A percentile compares a stretch with the other conserved stretches of the same genome.
Evolutionary conservation across 2,329 filamentous ascomycete species (phyloP).

Genomic region (Talaromyces sp.): DNA sequence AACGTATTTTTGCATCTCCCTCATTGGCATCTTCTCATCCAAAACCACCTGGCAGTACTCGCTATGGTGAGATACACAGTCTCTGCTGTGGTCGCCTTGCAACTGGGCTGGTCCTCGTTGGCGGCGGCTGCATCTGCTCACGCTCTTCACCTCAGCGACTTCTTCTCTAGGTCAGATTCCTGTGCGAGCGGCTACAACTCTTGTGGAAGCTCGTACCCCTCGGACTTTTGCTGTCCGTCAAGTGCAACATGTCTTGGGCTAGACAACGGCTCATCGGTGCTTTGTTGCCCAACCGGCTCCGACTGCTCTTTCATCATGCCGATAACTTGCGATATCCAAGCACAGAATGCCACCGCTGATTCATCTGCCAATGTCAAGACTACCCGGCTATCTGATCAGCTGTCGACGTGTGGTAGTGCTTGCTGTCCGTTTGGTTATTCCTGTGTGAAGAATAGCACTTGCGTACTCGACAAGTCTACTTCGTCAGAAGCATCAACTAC

Average conservation of each 20-base stretch:
- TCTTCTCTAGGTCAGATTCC: slow-evolving; percentile 19
- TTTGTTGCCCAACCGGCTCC: slow-evolving; percentile 42
- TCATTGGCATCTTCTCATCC: not conserved
- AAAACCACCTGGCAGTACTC: not conserved
- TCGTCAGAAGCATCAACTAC: slow-evolving; percentile 15
- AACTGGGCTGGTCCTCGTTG: slow-evolving; percentile 6
- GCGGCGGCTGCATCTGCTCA: slow-evolving; percentile 17
- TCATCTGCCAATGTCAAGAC: slow-evolving; percentile 36
- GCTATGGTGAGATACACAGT: slow-evolving; percentile 10
- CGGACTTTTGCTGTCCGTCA: slow-evolving; percentile 39
- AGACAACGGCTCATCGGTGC: slow-evolving; percentile 35
- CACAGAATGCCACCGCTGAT: slow-evolving; percentile 35
- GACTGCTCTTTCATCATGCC: slow-evolving; percentile 37
- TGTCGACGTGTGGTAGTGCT: slow-evolving; percentile 35
- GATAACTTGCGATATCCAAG: slow-evolving; percentile 38
- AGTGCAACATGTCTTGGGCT: slow-evolving; percentile 36
- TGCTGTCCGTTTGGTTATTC: slow-evolving; percentile 45
- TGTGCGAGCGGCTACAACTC: slow-evolving; percentile 29
- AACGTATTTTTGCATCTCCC: not conserved
- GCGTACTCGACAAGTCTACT: slow-evolving; percentile 20
- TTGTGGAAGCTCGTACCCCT: slow-evolving; percentile 33
- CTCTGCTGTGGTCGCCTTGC: slow-evolving; percentile 6
- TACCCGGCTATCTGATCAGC: slow-evolving; percentile 31
- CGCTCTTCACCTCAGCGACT: slow-evolving; percentile 13
- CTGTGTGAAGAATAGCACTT: slow-evolving; percentile 30